Evolutionary conservation across 257 asterid genomes (phyloP), one percentile per base, ranked within the genome.

Genomic region (Plantago major): DNA sequence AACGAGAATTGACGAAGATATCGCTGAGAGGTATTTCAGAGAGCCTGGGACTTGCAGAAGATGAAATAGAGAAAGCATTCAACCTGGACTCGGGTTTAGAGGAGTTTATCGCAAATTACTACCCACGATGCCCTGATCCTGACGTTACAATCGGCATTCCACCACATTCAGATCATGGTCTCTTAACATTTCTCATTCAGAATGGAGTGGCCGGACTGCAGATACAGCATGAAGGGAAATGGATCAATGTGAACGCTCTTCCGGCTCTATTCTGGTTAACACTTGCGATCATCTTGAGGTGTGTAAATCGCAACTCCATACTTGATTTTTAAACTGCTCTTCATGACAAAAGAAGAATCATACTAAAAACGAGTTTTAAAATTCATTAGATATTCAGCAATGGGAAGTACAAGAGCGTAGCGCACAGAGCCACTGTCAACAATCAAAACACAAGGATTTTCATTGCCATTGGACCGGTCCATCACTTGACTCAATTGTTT

Each of bases 261-360:
- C 95, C 45, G 78, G 81, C 65, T 76, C 97, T 44, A 71, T 89
- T 50, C 46, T 89, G 62, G 86, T 89, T 26, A 86, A 86, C 74
- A 76, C 81, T 1, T 87, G 74, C 0, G 97, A 89, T 56, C 95
- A 84, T 14, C 89, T 90, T n/a, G 92, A 90, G 97, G 97, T 86
- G 69, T n/a, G n/a, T n/a, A n/a, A n/a, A n/a, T n/a, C n/a, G n/a
- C n/a, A n/a, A n/a, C n/a, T n/a, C n/a, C n/a, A n/a, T n/a, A n/a
- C n/a, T n/a, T n/a, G n/a, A n/a, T n/a, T n/a, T n/a, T n/a, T n/a
- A n/a, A n/a, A n/a, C n/a, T n/a, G n/a, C n/a, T n/a, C n/a, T n/a
- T n/a, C n/a, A n/a, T n/a, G n/a, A n/a, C n/a, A n/a, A n/a, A n/a
- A n/a, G n/a, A n/a, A n/a, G n/a, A n/a, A n/a, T n/a, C n/a, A n/a